Evolutionary conservation across 2,329 filamentous ascomycete species (phyloP), one percentile per base, ranked within the genome.

Genomic region (Sclerotinia spermophila): DNA sequence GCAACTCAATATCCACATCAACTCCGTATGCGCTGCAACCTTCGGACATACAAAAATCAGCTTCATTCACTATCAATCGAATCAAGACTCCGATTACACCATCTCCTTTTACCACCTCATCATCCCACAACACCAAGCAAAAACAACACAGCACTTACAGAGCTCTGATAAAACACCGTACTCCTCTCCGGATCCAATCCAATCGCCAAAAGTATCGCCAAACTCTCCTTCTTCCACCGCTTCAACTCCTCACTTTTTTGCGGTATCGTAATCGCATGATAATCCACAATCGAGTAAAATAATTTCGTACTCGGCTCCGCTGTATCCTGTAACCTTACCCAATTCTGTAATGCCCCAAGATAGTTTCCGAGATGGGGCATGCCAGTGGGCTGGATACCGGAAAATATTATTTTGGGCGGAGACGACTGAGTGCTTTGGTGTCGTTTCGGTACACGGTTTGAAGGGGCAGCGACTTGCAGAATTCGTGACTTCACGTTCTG

Each of bases 1-100:
- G 75, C 94, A 97, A 78, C 93, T 95, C 73, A 99, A 82, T 78
- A 98, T 94, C 96, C 96, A 99, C 92, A 97, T 97, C 73, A 99
- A 85, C 81, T 98, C 94, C 5, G 92, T 84, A 82, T 98, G 96
- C 61, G 90, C 89, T 27, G 89, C 84, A 2, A 94, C 89, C 88
- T 92, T 74, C 17, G 59, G 2, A 40, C 35, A 67, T 11, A n/a
- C 48, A 38, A 30, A n/a, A 24, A 61, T 69, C 59, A 69, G 68
- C 60, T 35, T 24, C 44, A 24, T 44, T 21, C 33, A 65, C 10
- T n/a, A 45, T 21, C 11, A 42, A 38, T 30, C 33, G 5, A 21
- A 48, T 48, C 30, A 48, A n/a, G 7, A 27, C 42, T 44, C 33
- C 66, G 33, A 30, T 38, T 44, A 40, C 30, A 44, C 24, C 35